These are phyloP conservation scores for Termitomyces heimii DNA, from an alignment of 768 basidiomycete species.

Conservation along the genomic window DNA sequence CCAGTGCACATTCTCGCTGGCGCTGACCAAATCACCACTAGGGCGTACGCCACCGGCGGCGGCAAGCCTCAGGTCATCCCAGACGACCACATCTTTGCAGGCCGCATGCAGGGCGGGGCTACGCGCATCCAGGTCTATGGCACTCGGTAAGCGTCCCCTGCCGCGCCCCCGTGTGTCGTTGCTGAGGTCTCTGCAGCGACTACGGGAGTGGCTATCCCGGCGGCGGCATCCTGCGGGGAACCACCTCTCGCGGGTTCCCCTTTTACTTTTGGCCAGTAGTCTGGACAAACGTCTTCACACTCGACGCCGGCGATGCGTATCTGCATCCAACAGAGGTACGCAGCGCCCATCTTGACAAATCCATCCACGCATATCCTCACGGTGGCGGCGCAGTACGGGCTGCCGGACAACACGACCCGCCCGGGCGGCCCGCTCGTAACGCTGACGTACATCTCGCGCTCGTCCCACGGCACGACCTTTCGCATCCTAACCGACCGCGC, in stretches of 20 bases:
- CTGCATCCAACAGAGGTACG: conserved; percentile 4
- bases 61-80: conserved; percentile 1
- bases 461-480: background rate
- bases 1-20: background rate
- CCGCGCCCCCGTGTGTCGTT: background rate
- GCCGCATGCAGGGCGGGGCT: conserved; percentile 7
- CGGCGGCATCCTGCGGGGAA: conserved; percentile 1
- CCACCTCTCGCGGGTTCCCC: conserved; percentile 6
- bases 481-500: conserved; percentile 6
- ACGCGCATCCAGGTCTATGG: conserved; percentile 5
- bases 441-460: conserved; percentile 1
- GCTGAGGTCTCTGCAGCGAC: background rate
- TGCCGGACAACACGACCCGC: conserved; percentile 4
- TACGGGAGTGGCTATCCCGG: conserved; percentile 11
- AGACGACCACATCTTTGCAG: conserved; percentile 1
- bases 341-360: too few relatives aligned
- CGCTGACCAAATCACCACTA: background rate
- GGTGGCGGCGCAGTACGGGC: conserved; percentile 12
- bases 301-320: background rate
- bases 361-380: too few relatives aligned
- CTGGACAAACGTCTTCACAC: background rate
- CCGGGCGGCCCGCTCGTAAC: conserved; percentile 7
- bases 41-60: conserved; percentile 1
- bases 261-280: conserved; percentile 11
- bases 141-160: conserved; percentile 2